Evolutionary conservation across 129 eudicot genomes (phyloP).

Genomic region (Ambrosia artemisiifolia): DNA sequence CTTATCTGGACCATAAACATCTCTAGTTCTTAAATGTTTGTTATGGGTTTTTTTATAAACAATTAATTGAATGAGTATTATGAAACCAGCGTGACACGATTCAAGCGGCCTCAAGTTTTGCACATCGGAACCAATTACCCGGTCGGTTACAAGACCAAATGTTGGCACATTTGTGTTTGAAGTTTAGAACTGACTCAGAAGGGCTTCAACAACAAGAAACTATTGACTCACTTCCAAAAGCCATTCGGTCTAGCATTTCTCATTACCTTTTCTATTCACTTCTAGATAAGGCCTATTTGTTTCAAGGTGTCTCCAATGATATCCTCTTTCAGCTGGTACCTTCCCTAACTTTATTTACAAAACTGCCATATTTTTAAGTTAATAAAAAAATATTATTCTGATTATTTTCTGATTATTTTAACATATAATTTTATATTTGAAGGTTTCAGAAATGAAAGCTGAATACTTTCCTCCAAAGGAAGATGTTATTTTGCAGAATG

Average conservation of each 20-base stretch:
- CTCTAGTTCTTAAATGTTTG: neutral
- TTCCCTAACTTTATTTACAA: neutral
- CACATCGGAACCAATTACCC: conserved; percentile 57
- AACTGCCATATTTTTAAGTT: neutral
- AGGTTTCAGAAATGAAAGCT: conserved; percentile 84
- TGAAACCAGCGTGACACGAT: conserved; percentile 54
- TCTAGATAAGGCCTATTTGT: conserved; percentile 65
- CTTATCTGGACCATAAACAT: too few species aligned
- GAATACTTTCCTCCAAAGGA: conserved; percentile 87
- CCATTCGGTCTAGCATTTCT: conserved; percentile 62
- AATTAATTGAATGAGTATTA: neutral
- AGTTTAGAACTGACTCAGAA: conserved; percentile 60
- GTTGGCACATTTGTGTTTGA: conserved; percentile 59
- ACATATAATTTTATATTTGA: neutral
- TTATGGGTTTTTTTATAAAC: neutral
- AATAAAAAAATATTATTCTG: too few species aligned
- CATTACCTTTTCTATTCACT: conserved; percentile 50
- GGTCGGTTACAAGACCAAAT: conserved; percentile 61
- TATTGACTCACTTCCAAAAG: conserved; percentile 67
- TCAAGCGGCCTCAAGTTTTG: conserved; percentile 73
- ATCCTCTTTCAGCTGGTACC: conserved; percentile 69
- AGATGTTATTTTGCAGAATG: conserved; percentile 79
- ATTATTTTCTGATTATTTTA: neutral
- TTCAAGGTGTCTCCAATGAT: conserved; percentile 59
- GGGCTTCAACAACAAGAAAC: conserved; percentile 76